Base-by-base conservation (phyloP, 352 stramenopile genomes). In the Pilasporangium apinafurcum region DNA sequence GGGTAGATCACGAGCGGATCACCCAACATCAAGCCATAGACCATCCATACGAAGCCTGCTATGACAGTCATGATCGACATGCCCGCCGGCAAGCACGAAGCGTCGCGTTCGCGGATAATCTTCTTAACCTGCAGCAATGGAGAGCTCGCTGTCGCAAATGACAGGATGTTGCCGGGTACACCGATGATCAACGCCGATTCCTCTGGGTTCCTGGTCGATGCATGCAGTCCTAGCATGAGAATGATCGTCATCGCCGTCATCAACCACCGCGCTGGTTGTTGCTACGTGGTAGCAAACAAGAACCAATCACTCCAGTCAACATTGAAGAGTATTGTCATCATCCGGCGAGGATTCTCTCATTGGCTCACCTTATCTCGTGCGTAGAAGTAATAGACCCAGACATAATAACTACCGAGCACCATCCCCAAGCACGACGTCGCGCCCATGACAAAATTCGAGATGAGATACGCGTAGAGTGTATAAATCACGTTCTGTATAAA, bases 1-100 rank as follows among this genome's bases (percentile, higher is more conserved):
- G 80, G 80, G 47, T 73, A 65, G 22, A 86, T 78, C 30, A 92
- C 59, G 27, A 89, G 50, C 16, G 48, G 44, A 41, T 92, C 80
- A 0, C 58, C 38, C 9, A 89, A 46, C 53, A 92, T 73, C 22
- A 88, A 22, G 1, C 79, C 76, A 49, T 92, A 92, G 5, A 71
- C 45, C 37, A 67, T 63, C 79, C 79, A 92, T 8, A 87, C 59
- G 1, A 60, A 58, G 6, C 80, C 74, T 1, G 72, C 64, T 29
- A 92, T 60, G 3, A 87, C 64, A 21, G 71, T 92, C 80, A 92
- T 92, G 12, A 74, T 59, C 24, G 76, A 82, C 80, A 92, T 92
- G 36, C 80, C 80, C 1, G 80, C 57, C 2, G 80, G 80, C 44
- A 92, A 50, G 18, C 64, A 79, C 1, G 80, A 86, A 14, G 80